A percentile compares a stretch with the other conserved stretches of the same genome.
These are phyloP conservation scores for Quambalaria eucalypti DNA, from an alignment of 1,284 basidiomycete genomes.

Conservation along the genomic window DNA sequence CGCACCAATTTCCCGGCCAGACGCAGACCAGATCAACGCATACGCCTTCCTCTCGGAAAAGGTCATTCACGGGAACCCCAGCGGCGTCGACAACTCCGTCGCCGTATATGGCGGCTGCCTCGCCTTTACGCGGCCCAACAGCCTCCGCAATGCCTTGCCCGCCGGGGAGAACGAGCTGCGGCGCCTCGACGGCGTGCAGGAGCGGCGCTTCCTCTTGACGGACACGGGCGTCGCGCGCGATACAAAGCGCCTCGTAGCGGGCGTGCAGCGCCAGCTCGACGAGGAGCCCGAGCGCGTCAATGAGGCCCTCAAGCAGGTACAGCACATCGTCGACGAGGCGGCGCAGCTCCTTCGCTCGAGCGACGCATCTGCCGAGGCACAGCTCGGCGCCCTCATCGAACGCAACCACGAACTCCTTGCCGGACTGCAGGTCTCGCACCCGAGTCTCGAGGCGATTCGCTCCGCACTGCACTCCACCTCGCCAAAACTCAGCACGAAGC, in stretches of 20 bases:
- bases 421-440: slow-evolving; percentile 85
- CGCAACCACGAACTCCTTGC: slow-evolving; percentile 83
- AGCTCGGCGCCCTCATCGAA: slow-evolving; percentile 53
- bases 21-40: slow-evolving; percentile 70
- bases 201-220: slow-evolving; percentile 68
- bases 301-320: slow-evolving; percentile 19
- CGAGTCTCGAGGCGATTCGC: slow-evolving; percentile 73
- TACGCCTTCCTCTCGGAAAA: slow-evolving; percentile 96
- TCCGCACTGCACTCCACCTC: slow-evolving; percentile 54
- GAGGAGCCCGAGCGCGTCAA: slow-evolving; percentile 52
- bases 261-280: slow-evolving; percentile 66
- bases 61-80: slow-evolving; percentile 92
- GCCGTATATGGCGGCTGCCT: slow-evolving; percentile 87
- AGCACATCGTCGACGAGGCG: slow-evolving; percentile 28
- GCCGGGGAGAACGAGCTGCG: slow-evolving; percentile 71
- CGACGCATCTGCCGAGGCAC: slow-evolving; percentile 6
- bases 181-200: slow-evolving; percentile 60
- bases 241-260: slow-evolving; percentile 87
- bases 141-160: slow-evolving; percentile 52
- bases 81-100: slow-evolving; percentile 93
- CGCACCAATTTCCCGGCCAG: slow-evolving; percentile 24
- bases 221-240: slow-evolving; percentile 86
- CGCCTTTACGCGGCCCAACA: slow-evolving; percentile 74
- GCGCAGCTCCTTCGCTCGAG: slow-evolving; percentile 16
- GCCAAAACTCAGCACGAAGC: slow-evolving; percentile 76